phyloP scores from a whole-genome alignment of 2,329 filamentous ascomycete genomes.

The Claviceps capensis region DNA sequence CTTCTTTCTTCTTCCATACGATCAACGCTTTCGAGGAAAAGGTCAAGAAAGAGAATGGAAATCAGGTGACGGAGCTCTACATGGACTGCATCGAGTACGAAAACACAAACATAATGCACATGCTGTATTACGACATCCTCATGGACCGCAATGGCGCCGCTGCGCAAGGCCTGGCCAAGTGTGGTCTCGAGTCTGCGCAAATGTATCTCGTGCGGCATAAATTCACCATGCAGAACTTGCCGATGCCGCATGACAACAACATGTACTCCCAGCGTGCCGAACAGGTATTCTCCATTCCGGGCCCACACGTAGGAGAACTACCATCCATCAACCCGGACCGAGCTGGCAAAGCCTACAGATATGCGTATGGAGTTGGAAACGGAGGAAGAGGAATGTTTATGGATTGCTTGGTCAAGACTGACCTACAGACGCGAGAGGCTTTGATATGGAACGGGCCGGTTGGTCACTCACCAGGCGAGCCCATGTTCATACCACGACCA shows the following conservation, averaged over 20 bases:
- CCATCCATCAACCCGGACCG: slow-evolving; percentile 50
- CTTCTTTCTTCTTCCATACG: slow-evolving; percentile 69
- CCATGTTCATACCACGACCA: slow-evolving; percentile 46
- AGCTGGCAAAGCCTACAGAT: slow-evolving; percentile 40
- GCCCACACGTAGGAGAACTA: slow-evolving; percentile 46
- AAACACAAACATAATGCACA: slow-evolving; percentile 49
- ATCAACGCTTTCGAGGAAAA: slow-evolving; percentile 62
- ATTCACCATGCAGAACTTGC: slow-evolving; percentile 21
- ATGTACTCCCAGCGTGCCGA: slow-evolving; percentile 13
- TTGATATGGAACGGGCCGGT: slow-evolving; percentile 41
- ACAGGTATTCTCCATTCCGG: slow-evolving; percentile 31
- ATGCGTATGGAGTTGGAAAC: slow-evolving; percentile 43
- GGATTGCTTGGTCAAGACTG: slow-evolving; percentile 53
- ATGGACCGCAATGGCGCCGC: slow-evolving; percentile 36
- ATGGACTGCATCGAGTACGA: slow-evolving; percentile 54
- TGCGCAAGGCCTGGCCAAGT: slow-evolving; percentile 27
- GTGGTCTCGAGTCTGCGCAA: slow-evolving; percentile 21
- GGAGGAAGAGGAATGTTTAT: slow-evolving; percentile 45
- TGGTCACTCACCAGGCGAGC: slow-evolving; percentile 54
- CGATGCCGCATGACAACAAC: slow-evolving; percentile 3
- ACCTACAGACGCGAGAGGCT: slow-evolving; percentile 37
- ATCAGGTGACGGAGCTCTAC: slow-evolving; percentile 33
- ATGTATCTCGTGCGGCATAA: slow-evolving; percentile 28
- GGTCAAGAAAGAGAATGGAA: slow-evolving; percentile 19
- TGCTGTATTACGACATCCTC: slow-evolving; percentile 58